Conservation (phyloP, 371 early-diverging fungal genomes). For the Mucor mucedo region DNA sequence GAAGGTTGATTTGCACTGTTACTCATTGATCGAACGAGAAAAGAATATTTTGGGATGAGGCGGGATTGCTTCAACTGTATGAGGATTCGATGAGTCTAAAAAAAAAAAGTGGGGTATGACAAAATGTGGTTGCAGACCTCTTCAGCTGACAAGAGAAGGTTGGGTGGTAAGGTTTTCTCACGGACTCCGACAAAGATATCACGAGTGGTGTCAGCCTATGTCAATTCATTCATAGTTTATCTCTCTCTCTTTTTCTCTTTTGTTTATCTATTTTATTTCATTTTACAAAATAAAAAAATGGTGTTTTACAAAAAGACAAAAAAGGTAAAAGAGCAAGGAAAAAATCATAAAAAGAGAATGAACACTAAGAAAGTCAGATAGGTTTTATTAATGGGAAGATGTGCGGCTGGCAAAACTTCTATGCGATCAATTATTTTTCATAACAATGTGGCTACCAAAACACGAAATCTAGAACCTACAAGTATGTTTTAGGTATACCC, state of each 20-base stretch:
- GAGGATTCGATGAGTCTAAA: too few species aligned
- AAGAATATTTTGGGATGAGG: too few species aligned
- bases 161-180: too few species aligned
- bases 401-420: constrained; percentile 95
- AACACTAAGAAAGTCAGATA: not conserved
- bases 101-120: too few species aligned
- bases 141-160: too few species aligned
- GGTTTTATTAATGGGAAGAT: constrained; percentile 90
- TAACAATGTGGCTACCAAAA: constrained; percentile 93
- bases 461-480: constrained; percentile 92
- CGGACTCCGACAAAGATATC: constrained; percentile 18
- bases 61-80: too few species aligned
- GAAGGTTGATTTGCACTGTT: too few species aligned
- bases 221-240: constrained; percentile 4
- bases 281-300: not conserved
- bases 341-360: not conserved
- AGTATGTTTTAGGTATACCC: constrained; percentile 51
- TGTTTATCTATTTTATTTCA: not conserved
- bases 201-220: constrained; percentile 24
- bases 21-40: too few species aligned
- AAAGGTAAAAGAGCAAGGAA: constrained; percentile 2
- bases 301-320: constrained; percentile 15
- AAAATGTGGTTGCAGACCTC: too few species aligned
- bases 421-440: constrained; percentile 98
- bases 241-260: constrained; percentile 3